Conservation (phyloP, 805 yeast species). For the Yamadazyma ubonensis region DNA sequence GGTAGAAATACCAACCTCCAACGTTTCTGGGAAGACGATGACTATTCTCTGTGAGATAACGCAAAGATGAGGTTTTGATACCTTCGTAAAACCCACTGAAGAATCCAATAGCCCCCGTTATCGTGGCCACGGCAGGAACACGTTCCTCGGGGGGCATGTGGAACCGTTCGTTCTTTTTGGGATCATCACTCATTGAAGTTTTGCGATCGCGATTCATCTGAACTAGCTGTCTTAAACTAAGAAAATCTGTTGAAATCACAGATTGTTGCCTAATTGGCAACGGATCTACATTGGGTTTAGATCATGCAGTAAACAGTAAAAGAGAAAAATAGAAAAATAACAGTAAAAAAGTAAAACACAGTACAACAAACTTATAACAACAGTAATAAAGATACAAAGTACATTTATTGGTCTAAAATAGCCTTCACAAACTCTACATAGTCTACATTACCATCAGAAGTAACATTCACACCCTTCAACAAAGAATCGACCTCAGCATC, state of each 20-base stretch:
- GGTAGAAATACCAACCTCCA: constrained; percentile 88
- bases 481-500: constrained; percentile 94
- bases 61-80: constrained; percentile 51
- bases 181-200: neutral
- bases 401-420: constrained; percentile 74
- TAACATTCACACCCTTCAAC: constrained; percentile 90
- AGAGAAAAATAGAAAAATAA: no score
- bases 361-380: no score
- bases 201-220: constrained; percentile 1
- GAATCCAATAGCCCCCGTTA: constrained; percentile 44
- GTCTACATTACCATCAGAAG: constrained; percentile 92
- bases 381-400: no score
- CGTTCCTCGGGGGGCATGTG: constrained; percentile 50
- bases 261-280: no score
- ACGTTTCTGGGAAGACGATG: constrained; percentile 74
- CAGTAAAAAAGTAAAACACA: no score
- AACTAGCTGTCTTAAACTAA: no score
- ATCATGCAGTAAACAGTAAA: no score
- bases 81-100: constrained; percentile 62
- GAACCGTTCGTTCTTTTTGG: constrained; percentile 40
- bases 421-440: constrained; percentile 93
- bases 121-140: constrained; percentile 38
- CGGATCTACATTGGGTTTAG: no score
- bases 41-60: constrained; percentile 75
- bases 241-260: no score